Percentiles rank a stretch among this genome's conserved stretches.
Evolutionary conservation across 495 filamentous ascomycete genomes (phyloP).

Genomic region (Trichoderma erinaceum): DNA sequence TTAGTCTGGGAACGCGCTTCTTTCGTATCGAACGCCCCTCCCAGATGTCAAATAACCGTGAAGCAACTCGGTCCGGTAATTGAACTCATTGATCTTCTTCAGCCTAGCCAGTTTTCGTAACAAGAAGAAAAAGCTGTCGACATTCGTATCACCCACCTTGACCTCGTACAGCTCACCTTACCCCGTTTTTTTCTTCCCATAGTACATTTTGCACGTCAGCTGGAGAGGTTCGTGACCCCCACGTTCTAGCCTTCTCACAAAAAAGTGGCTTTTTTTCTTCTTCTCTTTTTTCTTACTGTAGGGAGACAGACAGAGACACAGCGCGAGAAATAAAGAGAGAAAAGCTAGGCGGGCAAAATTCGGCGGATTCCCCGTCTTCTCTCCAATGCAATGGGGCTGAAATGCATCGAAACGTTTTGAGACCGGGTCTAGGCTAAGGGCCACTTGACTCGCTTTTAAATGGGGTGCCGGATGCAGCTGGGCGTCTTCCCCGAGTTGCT

Average conservation of each 20-base stretch:
- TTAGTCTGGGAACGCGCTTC: not conserved
- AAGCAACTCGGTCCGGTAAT: no score
- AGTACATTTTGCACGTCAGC: not conserved
- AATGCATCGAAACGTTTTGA: not conserved
- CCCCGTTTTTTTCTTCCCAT: not conserved
- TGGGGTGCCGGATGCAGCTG: not conserved
- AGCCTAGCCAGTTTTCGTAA: no score
- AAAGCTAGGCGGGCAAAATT: constrained; percentile 5
- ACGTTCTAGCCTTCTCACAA: not conserved
- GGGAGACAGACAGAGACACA: not conserved
- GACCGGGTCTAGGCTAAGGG: not conserved
- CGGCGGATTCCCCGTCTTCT: not conserved
- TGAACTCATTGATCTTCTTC: no score
- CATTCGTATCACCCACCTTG: no score
- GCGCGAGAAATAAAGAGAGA: not conserved
- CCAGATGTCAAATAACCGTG: no score
- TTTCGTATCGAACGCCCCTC: not conserved
- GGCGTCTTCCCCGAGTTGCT: not conserved
- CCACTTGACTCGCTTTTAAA: not conserved
- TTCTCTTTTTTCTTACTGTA: no score
- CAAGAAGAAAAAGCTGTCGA: no score
- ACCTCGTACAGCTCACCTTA: not conserved
- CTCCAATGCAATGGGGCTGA: constrained; percentile 1
- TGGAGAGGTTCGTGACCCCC: constrained; percentile 3
- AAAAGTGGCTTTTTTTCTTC: not conserved